Base-by-base conservation (phyloP, 176 grass and related monocot genomes). In the Phoenix dactylifera region DNA sequence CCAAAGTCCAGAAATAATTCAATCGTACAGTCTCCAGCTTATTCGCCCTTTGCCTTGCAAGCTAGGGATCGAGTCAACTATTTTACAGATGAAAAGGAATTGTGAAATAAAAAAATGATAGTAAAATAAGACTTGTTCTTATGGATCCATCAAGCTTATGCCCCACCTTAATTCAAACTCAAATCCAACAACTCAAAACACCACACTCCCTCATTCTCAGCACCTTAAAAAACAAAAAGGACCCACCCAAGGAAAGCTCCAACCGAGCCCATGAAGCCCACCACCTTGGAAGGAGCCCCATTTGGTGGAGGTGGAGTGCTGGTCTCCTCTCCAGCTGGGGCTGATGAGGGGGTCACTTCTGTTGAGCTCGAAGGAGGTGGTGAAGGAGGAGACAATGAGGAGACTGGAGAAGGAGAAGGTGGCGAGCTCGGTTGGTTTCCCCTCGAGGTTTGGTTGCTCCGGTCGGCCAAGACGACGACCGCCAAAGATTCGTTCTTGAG, bases 401-500 rank as follows among this genome's bases (percentile, higher is more conserved):
- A 18, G 3, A 16, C 3, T 20, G 48, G 48, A 19, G 62, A 0
- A 0, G 72, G 69, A 72, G 28, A 30, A 30, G 80, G 60, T 1
- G 65, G 26, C 18, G 52, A 29, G 58, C 19, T 66, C 55, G 24
- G 56, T 60, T 51, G 18, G 16, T 18, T 26, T 30, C 0, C 0
- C 24, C 52, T 50, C 63, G 67, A 2, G 44, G 62, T 2, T 35
- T 18, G 72, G 15, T 68, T 73, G 23, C 52, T 54, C 59, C 77
- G 74, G 48, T 74, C 53, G 0, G 74, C 80, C 67, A 95, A 69
- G 22, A 95, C 82, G 56, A 81, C 24, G 51, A 89, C 64, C 26
- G 82, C 15, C 67, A 95, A 59, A 19, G 76, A 89, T 74, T 95
- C 59, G 39, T 84, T 76, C 44, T 71, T 82, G 1, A 77, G n/a